Percentiles rank a stretch among this genome's conserved stretches.
These are phyloP conservation scores for Pyrrhoderma lamaoense DNA, from an alignment of 1,284 basidiomycete genomes.

Conservation along the genomic window DNA sequence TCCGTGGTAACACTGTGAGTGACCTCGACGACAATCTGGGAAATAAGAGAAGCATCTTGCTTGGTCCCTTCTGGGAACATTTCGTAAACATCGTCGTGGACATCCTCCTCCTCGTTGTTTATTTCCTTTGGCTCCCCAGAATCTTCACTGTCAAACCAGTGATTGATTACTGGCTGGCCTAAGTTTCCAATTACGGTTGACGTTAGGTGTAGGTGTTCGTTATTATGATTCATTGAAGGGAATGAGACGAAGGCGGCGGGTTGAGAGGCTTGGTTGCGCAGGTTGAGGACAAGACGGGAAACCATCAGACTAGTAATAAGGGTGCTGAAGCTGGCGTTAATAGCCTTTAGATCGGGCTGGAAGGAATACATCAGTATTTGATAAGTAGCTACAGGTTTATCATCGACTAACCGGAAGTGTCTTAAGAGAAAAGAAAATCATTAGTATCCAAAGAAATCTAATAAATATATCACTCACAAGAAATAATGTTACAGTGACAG, in stretches of 20 bases:
- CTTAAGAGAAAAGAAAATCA: not conserved
- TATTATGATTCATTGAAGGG: not conserved
- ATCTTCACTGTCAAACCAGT: constrained; percentile 11
- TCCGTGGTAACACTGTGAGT: constrained; percentile 11
- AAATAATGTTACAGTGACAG: constrained; percentile 13
- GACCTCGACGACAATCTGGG: constrained; percentile 14
- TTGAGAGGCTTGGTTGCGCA: constrained; percentile 10
- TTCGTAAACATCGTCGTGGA: not conserved
- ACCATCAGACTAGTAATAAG: constrained; percentile 18
- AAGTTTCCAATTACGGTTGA: constrained; percentile 16
- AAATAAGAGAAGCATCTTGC: not conserved
- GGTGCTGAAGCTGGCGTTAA: constrained; percentile 17
- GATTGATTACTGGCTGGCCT: constrained; percentile 6
- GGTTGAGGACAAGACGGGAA: constrained; percentile 14
- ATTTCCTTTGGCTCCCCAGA: not conserved
- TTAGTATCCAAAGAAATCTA: not conserved
- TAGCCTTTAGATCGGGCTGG: constrained; percentile 12
- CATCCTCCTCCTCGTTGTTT: not conserved
- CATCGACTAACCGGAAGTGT: constrained; percentile 16
- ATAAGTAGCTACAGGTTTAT: not conserved
- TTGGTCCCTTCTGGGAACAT: not conserved
- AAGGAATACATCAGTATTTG: not conserved
- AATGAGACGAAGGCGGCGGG: constrained; percentile 7
- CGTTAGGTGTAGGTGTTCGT: constrained; percentile 1
- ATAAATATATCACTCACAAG: constrained; percentile 5